Base-by-base conservation (phyloP, 257 asterid species). In the Forsythia suspensa region DNA sequence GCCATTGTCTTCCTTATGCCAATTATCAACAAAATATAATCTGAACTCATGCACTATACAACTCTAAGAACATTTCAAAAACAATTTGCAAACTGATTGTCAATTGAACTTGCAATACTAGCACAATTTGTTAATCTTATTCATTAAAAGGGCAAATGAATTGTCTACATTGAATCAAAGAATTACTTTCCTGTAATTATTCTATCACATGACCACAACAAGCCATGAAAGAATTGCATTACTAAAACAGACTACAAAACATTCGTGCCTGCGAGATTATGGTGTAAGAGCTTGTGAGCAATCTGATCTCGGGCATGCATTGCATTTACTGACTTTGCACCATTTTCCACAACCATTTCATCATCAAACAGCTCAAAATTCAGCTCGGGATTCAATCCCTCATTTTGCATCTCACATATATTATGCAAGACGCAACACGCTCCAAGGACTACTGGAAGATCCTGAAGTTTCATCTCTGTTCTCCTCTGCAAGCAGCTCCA, bases 381-480 rank as follows among this genome's bases (percentile, higher is more conserved):
- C 82, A 88, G 70, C 16, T 92, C 97, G 13, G 81, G 68, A 43
- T 77, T 75, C 77, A 94, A 11, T 46, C 80, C 93, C 40, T 95
- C 98, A 3, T 82, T 78, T 29, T 85, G 84, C 80, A 86, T 88
- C 86, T 92, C 98, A 77, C 98, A 95, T 12, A 95, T 82, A 20
- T 95, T 95, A 57, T 95, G 96, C 87, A 95, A 68, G 4, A 91
- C 96, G 74, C 97, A 95, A 63, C 98, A 93, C 1, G 98, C 98
- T 2, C 93, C 96, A 8, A 95, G 90, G 1, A 95, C 91, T 37
- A 90, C 85, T 3, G 98, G 98, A 87, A 95, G 72, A 72, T 95
- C 97, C 73, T 87, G 92, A 16, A 91, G 93, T 72, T 95, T 95
- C 84, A 93, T 91, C 82, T 95, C 98, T 0, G 97, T 92, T 41